Evolutionary conservation across 306 rosid species (phyloP).

Genomic region (Fragaria nilgerrensis): DNA sequence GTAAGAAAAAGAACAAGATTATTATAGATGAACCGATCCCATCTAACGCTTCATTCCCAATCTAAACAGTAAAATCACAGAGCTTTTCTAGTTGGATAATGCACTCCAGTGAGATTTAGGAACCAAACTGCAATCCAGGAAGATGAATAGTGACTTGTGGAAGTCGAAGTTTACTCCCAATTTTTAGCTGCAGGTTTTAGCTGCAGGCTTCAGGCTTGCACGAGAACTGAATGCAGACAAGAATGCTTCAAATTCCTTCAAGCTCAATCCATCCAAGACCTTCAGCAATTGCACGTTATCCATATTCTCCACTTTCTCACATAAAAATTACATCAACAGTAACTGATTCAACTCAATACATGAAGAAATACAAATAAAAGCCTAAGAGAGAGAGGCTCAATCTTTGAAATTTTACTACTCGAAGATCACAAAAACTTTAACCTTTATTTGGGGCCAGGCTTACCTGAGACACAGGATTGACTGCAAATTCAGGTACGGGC

Average conservation of each 20-base stretch:
- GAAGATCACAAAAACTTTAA: background rate
- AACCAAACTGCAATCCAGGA: conserved; percentile 24
- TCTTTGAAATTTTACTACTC: background rate
- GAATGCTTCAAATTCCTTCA: conserved; percentile 68
- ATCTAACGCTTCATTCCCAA: background rate
- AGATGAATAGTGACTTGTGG: background rate
- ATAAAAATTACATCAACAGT: background rate
- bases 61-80: background rate
- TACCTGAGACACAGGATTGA: conserved; percentile 80
- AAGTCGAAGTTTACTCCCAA: conserved; percentile 44
- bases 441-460: background rate
- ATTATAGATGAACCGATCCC: background rate
- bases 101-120: background rate
- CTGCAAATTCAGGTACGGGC: conserved; percentile 78
- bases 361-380: background rate
- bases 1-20: background rate
- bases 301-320: background rate
- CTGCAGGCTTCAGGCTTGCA: conserved; percentile 42
- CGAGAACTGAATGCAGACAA: conserved; percentile 77
- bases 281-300: conserved; percentile 34
- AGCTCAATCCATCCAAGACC: conserved; percentile 66
- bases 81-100: background rate
- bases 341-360: background rate
- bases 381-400: background rate
- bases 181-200: too few species aligned